Conservation (phyloP, 2,329 filamentous ascomycete species). For the Ophiostoma australiae region DNA sequence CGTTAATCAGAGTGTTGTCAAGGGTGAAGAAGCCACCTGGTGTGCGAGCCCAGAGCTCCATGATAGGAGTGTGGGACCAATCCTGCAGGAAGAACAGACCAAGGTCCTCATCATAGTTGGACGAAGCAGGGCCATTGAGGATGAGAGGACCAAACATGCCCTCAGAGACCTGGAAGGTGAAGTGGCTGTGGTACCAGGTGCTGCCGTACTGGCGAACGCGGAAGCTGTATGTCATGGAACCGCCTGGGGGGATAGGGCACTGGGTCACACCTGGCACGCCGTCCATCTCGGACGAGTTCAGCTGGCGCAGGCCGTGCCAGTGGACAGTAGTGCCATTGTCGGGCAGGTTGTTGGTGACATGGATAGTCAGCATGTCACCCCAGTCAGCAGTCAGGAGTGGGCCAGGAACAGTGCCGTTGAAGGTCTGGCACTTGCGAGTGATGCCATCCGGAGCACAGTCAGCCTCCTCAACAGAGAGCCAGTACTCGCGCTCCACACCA, state of each 20-base stretch:
- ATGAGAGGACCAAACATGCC: constrained; percentile 49
- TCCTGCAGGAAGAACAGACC: constrained; percentile 32
- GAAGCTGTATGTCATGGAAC: constrained; percentile 36
- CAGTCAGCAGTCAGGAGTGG: constrained; percentile 35
- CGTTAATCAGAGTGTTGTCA: constrained; percentile 60
- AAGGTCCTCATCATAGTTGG: constrained; percentile 51
- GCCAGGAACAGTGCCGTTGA: constrained; percentile 35
- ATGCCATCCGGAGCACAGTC: constrained; percentile 1
- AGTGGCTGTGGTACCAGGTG: constrained; percentile 47
- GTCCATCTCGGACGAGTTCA: constrained; percentile 42
- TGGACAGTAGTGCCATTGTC: constrained; percentile 44
- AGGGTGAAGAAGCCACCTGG: constrained; percentile 39
- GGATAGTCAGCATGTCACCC: constrained; percentile 47
- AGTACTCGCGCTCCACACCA: not conserved
- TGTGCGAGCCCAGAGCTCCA: constrained; percentile 37
- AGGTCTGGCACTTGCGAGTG: constrained; percentile 12
- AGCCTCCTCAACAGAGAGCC: not conserved
- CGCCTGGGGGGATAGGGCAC: constrained; percentile 39
- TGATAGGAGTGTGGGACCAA: constrained; percentile 54
- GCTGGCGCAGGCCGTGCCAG: constrained; percentile 47
- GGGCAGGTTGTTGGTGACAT: constrained; percentile 55
- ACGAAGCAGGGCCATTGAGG: constrained; percentile 45
- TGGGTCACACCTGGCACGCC: constrained; percentile 43
- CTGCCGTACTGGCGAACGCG: constrained; percentile 39
- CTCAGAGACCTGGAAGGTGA: constrained; percentile 47